These are phyloP conservation scores for Coemansia brasiliensis DNA, from an alignment of 192 early-diverging fungal species.

Conservation along the genomic window DNA sequence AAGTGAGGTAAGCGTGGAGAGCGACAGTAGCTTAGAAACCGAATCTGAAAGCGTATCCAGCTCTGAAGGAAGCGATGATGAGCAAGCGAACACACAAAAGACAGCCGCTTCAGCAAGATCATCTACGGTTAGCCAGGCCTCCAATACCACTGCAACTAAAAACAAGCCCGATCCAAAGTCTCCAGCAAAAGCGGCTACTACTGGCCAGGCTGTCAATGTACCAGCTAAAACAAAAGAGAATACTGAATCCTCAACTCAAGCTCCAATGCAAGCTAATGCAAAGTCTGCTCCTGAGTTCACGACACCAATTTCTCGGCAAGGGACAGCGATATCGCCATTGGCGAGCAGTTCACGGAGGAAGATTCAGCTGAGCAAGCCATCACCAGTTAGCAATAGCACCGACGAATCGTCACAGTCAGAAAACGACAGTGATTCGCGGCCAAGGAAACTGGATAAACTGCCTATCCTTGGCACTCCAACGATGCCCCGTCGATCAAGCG, in stretches of 20 bases:
- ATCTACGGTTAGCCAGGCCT: no score
- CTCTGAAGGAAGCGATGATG: not conserved
- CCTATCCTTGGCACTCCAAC: conserved; percentile 29
- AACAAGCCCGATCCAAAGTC: no score
- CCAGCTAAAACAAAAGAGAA: no score
- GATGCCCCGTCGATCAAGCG: conserved; percentile 8
- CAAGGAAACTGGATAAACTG: conserved; percentile 18
- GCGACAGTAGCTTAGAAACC: conserved; percentile 20
- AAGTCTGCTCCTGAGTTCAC: not conserved
- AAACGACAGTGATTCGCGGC: conserved; percentile 17
- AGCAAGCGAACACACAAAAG: not conserved
- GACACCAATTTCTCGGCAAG: conserved; percentile 1
- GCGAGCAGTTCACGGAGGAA: conserved; percentile 18
- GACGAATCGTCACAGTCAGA: conserved; percentile 15
- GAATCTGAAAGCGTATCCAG: not conserved
- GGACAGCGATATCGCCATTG: not conserved
- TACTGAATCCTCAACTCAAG: no score
- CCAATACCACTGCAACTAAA: no score
- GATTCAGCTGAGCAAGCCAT: conserved; percentile 23
- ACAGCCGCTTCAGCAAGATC: not conserved
- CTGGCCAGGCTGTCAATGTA: not conserved
- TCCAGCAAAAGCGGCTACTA: not conserved
- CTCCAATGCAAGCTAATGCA: not conserved
- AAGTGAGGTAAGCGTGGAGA: conserved; percentile 13
- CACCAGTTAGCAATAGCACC: not conserved